A percentile compares a stretch with the other conserved stretches of the same genome.
phyloP scores from a whole-genome alignment of 805 yeast genomes.

The Metschnikowia peoriensis region DNA sequence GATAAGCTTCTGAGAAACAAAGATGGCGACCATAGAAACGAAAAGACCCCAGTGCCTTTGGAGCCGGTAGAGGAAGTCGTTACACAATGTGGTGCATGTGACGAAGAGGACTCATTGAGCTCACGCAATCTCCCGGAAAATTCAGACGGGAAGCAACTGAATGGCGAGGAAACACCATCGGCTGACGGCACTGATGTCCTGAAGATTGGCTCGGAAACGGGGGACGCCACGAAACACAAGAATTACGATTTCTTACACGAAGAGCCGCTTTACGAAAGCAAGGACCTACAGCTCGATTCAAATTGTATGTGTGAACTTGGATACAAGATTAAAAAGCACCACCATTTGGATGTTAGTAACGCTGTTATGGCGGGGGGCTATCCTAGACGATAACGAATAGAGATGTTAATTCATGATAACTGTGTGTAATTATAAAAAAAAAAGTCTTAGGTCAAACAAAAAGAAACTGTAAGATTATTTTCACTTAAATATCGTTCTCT shows the following conservation, averaged over 20 bases:
- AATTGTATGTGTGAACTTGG: constrained; percentile 41
- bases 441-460: background rate
- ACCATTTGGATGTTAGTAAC: constrained; percentile 39
- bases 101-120: background rate
- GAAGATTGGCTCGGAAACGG: background rate
- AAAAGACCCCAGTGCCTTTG: constrained; percentile 4
- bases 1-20: background rate
- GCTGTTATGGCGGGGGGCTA: constrained; percentile 29
- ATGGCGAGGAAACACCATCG: background rate
- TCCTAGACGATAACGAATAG: constrained; percentile 10
- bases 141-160: background rate
- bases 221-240: background rate
- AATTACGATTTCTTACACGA: constrained; percentile 10
- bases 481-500: too few species aligned
- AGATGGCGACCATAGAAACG: constrained; percentile 7
- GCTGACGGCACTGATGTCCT: background rate
- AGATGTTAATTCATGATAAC: background rate
- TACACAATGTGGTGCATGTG: constrained; percentile 2
- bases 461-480: background rate
- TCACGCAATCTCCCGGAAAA: background rate
- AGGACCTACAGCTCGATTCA: constrained; percentile 22
- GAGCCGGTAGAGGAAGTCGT: constrained; percentile 13
- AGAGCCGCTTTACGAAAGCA: constrained; percentile 11
- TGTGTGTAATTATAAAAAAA: too few species aligned
- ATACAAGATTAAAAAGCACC: constrained; percentile 41